These are phyloP conservation scores for Anthoceros angustus DNA, from an alignment of 225 moss, liverwort and hornwort species.

Conservation along the genomic window DNA sequence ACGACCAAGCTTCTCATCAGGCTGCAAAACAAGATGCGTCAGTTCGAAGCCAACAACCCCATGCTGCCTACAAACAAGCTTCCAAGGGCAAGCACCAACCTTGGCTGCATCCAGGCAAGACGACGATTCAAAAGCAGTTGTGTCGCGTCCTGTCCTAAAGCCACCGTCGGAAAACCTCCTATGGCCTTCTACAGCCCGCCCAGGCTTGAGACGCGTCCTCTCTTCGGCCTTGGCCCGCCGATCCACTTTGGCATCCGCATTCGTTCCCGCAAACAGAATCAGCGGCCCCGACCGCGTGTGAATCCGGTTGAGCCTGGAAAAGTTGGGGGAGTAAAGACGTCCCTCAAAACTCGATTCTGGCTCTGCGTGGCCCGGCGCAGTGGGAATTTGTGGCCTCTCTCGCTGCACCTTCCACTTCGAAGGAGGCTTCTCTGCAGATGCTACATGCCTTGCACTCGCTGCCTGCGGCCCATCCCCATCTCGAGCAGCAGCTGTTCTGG, in stretches of 20 bases:
- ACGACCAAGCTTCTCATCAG: neutral
- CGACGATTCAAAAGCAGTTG: neutral
- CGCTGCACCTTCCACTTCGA: neutral
- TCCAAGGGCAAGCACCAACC: neutral
- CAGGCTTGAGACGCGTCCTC: neutral
- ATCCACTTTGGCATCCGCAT: neutral
- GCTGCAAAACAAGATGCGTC: too few species aligned
- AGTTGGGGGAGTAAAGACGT: neutral
- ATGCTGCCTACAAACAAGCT: neutral
- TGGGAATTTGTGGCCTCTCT: neutral
- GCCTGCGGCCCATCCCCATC: neutral
- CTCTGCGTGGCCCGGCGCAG: neutral
- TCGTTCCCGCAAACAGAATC: neutral
- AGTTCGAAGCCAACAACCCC: neutral
- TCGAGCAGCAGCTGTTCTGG: neutral
- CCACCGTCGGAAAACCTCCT: constrained; percentile 1
- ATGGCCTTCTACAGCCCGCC: neutral
- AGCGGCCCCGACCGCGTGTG: constrained; percentile 1
- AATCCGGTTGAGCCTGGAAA: neutral
- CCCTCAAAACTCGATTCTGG: neutral
- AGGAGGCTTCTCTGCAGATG: neutral
- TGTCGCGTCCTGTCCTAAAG: neutral
- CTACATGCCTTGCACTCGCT: neutral
- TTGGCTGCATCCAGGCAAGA: neutral
- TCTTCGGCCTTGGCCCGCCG: neutral